phyloP scores from a whole-genome alignment of 345 rosid genomes.

The Sisymbrium altissimum region DNA sequence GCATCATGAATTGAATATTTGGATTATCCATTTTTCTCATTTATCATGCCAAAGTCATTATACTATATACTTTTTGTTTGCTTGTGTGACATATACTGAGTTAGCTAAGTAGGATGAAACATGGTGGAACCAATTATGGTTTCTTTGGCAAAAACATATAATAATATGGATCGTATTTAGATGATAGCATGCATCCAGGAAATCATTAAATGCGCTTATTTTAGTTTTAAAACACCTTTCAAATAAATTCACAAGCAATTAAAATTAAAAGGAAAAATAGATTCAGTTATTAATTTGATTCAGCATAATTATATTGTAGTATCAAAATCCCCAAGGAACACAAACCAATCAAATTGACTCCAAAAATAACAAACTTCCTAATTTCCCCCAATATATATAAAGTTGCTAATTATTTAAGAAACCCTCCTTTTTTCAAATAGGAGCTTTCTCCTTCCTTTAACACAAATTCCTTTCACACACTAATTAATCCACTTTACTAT shows the following conservation, averaged over 20 bases:
- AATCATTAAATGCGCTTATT: not conserved
- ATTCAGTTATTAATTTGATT: not conserved
- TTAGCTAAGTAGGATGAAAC: conserved; percentile 21
- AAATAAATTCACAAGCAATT: not conserved
- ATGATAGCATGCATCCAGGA: not conserved
- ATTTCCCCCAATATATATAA: not conserved
- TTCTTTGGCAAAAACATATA: conserved; percentile 7
- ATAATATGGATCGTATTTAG: not conserved
- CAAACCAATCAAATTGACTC: not conserved
- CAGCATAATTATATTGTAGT: not conserved
- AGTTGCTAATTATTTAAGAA: not conserved
- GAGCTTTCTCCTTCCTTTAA: not conserved
- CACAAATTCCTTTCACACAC: conserved; percentile 24
- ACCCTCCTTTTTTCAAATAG: not conserved
- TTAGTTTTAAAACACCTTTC: not conserved
- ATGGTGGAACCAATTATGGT: conserved; percentile 70
- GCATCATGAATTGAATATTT: conserved; percentile 42
- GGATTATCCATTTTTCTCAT: conserved; percentile 27
- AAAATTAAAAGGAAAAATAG: not conserved
- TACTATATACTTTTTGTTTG: conserved; percentile 1
- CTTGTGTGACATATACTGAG: conserved; percentile 19
- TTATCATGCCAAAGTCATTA: conserved; percentile 5
- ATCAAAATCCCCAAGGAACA: not conserved
- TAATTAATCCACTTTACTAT: not conserved
- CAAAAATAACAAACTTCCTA: not conserved